Evolutionary conservation across 2,329 filamentous ascomycete genomes (phyloP).

Genomic region (Verticillium klebahnii): DNA sequence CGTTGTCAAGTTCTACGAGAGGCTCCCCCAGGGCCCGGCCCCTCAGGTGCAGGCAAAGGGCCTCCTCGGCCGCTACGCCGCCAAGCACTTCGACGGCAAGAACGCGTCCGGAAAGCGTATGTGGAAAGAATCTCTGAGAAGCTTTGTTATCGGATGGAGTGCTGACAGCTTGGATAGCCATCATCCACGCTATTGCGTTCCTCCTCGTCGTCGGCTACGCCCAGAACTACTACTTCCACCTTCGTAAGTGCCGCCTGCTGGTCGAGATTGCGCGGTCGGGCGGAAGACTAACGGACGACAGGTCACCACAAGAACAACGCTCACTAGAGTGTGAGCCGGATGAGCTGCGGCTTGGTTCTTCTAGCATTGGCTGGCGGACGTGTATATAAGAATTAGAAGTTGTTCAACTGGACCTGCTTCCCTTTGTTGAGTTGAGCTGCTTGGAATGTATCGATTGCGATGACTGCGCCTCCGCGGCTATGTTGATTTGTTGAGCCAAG

Average conservation of each 20-base stretch:
- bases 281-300: conserved; percentile 32
- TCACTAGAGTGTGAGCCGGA: conserved; percentile 59
- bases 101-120: conserved; percentile 84
- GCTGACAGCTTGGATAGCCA: conserved; percentile 50
- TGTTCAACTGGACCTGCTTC: conserved; percentile 4
- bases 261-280: not conserved
- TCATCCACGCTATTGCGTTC: conserved; percentile 78
- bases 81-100: conserved; percentile 84
- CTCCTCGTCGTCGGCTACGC: conserved; percentile 83
- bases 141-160: not conserved
- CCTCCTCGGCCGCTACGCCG: conserved; percentile 82
- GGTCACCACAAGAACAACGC: conserved; percentile 99
- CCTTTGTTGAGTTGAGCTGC: conserved; percentile 2
- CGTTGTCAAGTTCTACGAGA: conserved; percentile 98
- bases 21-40: conserved; percentile 87
- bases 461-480: not conserved
- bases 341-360: conserved; percentile 8
- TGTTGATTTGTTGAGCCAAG: too few relatives aligned
- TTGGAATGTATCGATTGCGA: not conserved
- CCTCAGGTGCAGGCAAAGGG: conserved; percentile 79
- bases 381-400: conserved; percentile 16
- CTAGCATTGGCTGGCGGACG: conserved; percentile 10
- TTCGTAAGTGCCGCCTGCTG: conserved; percentile 63
- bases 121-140: conserved; percentile 29
- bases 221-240: conserved; percentile 99